Base-by-base conservation (phyloP, 2,329 filamentous ascomycete species). In the Diaporthe eres region DNA sequence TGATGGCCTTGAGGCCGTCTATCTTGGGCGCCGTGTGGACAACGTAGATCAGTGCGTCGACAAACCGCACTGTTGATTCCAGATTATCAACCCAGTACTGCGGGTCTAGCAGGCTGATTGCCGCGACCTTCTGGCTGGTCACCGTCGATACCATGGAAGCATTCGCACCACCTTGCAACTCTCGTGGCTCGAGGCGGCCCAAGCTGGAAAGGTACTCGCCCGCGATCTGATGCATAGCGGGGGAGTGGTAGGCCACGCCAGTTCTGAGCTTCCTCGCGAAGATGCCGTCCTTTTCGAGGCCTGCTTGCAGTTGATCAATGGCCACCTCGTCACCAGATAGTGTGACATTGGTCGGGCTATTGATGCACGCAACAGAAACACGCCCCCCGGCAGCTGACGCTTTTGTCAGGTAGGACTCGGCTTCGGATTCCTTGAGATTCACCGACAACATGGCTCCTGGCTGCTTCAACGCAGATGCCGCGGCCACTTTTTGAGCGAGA, bases 71-170 rank as follows among this genome's bases (percentile, higher is more conserved):
- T 1, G 82, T 78, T 19, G 79, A 76, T 25, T 78, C 75, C 39
- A 83, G 79, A 73, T 84, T 82, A 6, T 80, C 77, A 5, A 79
- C 78, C 82, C 82, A 83, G 71, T 84, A 83, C 7, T 31, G 25
- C 22, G 47, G 31, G 10, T 39, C 49, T 25, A 53, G 9, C 49
- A 25, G n/a, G 22, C 49, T 25, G 49, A 25, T 25, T 25, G 22
- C 10, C 10, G 42, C n/a, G 10, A 55, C 15, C 9, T 25, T 25
- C n/a, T 49, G n/a, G 1, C 53, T 31, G 22, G 37, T n/a, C 13
- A 55, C 53, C 2, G 53, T 17, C 10, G 53, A 55, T 5, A 55
- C 25, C 53, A 55, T 55, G 10, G 10, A 31, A 17, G 53, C 1
- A 17, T 2, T 31, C 12, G 4, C n/a, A 25, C 49, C 22, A 10